Base-by-base conservation (phyloP, 139 green algal genomes). In the Tetraselmis chui region DNA sequence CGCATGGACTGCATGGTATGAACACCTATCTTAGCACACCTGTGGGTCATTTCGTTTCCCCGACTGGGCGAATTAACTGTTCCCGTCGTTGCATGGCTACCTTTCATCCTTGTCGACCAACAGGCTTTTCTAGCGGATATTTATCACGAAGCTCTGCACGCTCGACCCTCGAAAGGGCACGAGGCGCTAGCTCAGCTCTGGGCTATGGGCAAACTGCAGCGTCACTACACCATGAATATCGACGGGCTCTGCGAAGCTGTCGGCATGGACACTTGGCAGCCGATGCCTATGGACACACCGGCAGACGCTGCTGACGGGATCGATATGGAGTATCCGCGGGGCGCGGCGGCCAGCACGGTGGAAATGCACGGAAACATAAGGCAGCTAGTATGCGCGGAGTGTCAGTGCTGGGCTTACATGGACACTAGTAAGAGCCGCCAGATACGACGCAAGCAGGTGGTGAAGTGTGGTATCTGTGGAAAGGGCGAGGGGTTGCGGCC, bases 211-310 rank as follows among this genome's bases (percentile, higher is more conserved):
- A 80, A 83, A 74, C 82, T 98, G 79, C 79, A 84, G 84, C 90
- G 94, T 1, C 95, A 98, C 84, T 98, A 97, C 90, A 97, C 94
- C 11, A 84, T 98, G 29, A 98, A 98, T 90, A 96, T 98, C 22
- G 95, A 98, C 80, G 95, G 95, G 1, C 83, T 98, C 31, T 87
- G 89, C 2, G 87, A 90, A 83, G n/a, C 81, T 58, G 87, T 92
- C 28, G 94, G 94, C 58, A 93, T 97, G 91, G 85, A 92, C 85
- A 93, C 91, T 0, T 97, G 94, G 94, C 92, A 97, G 86, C 89
- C 45, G 45, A 67, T 67, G 45, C 45, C 45, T 5, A 67, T 5
- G 45, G 45, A 67, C 45, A 5, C 45, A 18, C 45, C 45, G 11
- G 18, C 11, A 5, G 45, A 67, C 5, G 45, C 5, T 67, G 45